Base-by-base conservation (phyloP, 2,329 filamentous ascomycete genomes). In the Xylariales sp. region DNA sequence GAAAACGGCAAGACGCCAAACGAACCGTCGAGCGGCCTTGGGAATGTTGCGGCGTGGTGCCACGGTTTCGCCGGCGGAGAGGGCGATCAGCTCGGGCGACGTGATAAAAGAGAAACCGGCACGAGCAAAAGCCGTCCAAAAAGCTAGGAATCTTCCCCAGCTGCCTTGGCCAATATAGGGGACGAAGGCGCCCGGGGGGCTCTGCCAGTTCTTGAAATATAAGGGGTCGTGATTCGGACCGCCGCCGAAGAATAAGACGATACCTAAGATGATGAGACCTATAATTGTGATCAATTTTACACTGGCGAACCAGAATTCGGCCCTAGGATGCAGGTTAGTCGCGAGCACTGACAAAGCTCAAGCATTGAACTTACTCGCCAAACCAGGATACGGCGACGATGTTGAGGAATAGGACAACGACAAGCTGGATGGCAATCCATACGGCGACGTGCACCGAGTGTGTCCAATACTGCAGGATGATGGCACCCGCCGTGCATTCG, bases 41-140 rank as follows among this genome's bases (percentile, higher is more conserved):
- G 90, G 89, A 64, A 92, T 87, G 79, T 90, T 90, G 74, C 85
- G 84, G 60, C 88, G 85, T 1, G 90, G 90, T 28, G 89, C 86
- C 32, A 87, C 80, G 1, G 88, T 87, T 81, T 92, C 89, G 52
- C 87, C 89, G 5, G 89, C 89, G 1, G 90, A 88, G 64, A 90
- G 85, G 46, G 86, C 86, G 64, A 86, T 84, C 49, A 91, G 83
- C 75, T 93, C 90, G 16, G 88, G 86, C 1, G 86, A 87, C 5
- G 86, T 87, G 75, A 87, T 85, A 77, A 89, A 90, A 39, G 86
- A 85, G 75, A 90, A 90, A 0, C 86, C 87, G 7, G 87, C 86
- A n/a, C 81, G 83, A 64, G 86, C 81, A 64, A 88, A 84, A 16
- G 83, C 85, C 4, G 82, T 83, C 85, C 87, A 89, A 73, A 87